A percentile compares a stretch with the other conserved stretches of the same genome.
Evolutionary conservation across 2,329 filamentous ascomycete species (phyloP).

Genomic region (Sphaerulina populicola): DNA sequence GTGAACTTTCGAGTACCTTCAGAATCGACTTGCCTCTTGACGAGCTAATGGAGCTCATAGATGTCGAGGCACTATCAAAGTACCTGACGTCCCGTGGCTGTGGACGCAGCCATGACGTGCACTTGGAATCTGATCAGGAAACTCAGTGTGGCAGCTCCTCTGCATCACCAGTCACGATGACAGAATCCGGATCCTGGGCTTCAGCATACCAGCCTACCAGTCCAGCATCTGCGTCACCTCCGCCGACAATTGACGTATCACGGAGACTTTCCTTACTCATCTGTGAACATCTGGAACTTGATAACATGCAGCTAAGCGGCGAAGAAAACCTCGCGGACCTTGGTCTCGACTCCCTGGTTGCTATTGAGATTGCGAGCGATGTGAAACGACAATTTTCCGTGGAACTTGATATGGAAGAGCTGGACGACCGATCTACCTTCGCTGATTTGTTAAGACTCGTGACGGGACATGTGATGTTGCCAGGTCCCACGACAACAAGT

Average conservation of each 20-base stretch:
- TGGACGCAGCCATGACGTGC: not conserved
- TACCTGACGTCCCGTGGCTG: not conserved
- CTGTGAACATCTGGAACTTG: not conserved
- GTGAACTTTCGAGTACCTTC: slow-evolving; percentile 16
- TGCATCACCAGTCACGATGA: not conserved
- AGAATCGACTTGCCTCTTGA: slow-evolving; percentile 7
- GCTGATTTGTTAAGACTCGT: slow-evolving; percentile 2
- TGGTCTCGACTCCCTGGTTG: slow-evolving; percentile 5
- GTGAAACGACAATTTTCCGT: slow-evolving; percentile 1
- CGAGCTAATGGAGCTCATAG: slow-evolving; percentile 4
- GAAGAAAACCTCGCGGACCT: slow-evolving; percentile 1
- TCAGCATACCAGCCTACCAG: not conserved
- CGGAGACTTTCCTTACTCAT: not conserved
- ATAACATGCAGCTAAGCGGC: not conserved
- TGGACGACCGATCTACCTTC: not conserved
- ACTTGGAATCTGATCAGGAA: not conserved
- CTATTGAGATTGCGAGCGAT: slow-evolving; percentile 6
- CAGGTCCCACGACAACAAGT: not conserved
- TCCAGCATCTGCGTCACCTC: not conserved
- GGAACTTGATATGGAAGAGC: not conserved
- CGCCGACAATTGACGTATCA: not conserved
- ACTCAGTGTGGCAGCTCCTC: not conserved
- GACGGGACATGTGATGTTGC: not conserved
- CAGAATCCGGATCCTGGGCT: not conserved
- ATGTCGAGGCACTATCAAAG: not conserved